Evolutionary conservation across 768 basidiomycete species (phyloP).

Genomic region (Rubroboletus pulcherrimus): DNA sequence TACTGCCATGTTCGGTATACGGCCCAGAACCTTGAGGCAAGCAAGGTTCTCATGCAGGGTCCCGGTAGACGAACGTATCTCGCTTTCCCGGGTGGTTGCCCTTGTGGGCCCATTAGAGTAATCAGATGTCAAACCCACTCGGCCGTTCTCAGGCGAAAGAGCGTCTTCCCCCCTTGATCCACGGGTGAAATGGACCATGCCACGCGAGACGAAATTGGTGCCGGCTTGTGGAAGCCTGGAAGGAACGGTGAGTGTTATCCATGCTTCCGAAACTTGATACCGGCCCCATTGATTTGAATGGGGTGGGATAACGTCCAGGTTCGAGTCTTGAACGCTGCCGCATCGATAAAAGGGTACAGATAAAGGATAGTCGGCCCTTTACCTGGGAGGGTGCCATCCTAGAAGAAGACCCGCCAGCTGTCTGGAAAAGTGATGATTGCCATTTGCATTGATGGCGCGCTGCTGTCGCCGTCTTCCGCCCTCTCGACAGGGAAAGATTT

Average conservation of each 20-base stretch:
- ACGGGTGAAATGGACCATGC: neutral
- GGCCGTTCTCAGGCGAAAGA: slow-evolving; percentile 13
- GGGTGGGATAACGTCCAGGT: neutral
- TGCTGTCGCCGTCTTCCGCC: neutral
- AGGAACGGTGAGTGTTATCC: neutral
- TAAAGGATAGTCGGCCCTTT: neutral
- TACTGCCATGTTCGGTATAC: slow-evolving; percentile 13
- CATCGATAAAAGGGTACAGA: neutral
- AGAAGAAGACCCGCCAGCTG: neutral
- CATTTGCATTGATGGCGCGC: neutral
- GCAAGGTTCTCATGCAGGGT: slow-evolving; percentile 20
- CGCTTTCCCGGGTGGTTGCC: slow-evolving; percentile 4
- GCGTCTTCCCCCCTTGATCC: slow-evolving; percentile 3
- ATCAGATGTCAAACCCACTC: slow-evolving; percentile 3
- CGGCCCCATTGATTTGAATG: neutral
- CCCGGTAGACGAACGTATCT: slow-evolving; percentile 4
- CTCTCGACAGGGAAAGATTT: neutral
- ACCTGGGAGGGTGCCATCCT: too few relatives aligned
- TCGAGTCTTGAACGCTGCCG: neutral
- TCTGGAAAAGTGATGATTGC: neutral
- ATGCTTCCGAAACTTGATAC: neutral
- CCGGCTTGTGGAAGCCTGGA: neutral
- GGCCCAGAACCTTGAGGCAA: slow-evolving; percentile 13
- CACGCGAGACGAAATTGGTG: slow-evolving; percentile 2
- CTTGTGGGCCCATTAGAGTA: slow-evolving; percentile 1